These are phyloP conservation scores for Aspergillus sp. DNA, from an alignment of 2,329 filamentous ascomycete species.

Conservation along the genomic window DNA sequence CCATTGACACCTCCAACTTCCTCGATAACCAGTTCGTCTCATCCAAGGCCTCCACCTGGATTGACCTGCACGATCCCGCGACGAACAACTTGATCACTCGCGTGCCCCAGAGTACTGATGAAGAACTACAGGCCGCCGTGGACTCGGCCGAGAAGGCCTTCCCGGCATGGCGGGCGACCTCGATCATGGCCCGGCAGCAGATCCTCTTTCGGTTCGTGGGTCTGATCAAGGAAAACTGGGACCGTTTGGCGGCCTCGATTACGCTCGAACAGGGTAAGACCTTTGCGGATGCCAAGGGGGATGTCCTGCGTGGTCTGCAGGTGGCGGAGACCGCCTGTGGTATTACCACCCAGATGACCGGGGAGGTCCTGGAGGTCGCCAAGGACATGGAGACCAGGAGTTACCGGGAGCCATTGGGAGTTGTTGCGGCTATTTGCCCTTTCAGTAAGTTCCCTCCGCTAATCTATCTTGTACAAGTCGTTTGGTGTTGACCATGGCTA, in stretches of 20 bases:
- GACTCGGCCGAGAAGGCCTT: conserved; percentile 57
- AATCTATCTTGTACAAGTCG: not conserved
- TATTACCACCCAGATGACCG: conserved; percentile 57
- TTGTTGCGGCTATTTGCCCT: conserved; percentile 58
- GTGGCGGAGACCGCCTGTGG: conserved; percentile 60
- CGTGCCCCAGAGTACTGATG: conserved; percentile 58
- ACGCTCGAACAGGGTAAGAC: conserved; percentile 63
- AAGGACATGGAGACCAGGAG: conserved; percentile 64
- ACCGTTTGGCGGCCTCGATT: conserved; percentile 56
- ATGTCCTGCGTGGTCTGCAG: conserved; percentile 58
- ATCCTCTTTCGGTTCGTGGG: conserved; percentile 60
- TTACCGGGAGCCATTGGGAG: conserved; percentile 57
- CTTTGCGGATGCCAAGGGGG: conserved; percentile 58
- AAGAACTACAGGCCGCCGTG: conserved; percentile 54
- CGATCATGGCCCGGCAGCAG: conserved; percentile 53
- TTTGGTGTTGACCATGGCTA: conserved; percentile 13
- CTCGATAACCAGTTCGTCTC: conserved; percentile 55
- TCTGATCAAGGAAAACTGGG: conserved; percentile 58
- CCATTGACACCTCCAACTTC: conserved; percentile 55
- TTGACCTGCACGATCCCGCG: conserved; percentile 56
- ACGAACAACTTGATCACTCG: conserved; percentile 60
- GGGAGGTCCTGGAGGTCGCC: conserved; percentile 59
- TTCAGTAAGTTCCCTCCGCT: conserved; percentile 45
- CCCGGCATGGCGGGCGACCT: conserved; percentile 52
- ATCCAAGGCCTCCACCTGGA: conserved; percentile 53